A percentile compares a stretch with the other conserved stretches of the same genome.
Conservation (phyloP, 2,329 filamentous ascomycete genomes). For the Keithomyces neogunnii region DNA sequence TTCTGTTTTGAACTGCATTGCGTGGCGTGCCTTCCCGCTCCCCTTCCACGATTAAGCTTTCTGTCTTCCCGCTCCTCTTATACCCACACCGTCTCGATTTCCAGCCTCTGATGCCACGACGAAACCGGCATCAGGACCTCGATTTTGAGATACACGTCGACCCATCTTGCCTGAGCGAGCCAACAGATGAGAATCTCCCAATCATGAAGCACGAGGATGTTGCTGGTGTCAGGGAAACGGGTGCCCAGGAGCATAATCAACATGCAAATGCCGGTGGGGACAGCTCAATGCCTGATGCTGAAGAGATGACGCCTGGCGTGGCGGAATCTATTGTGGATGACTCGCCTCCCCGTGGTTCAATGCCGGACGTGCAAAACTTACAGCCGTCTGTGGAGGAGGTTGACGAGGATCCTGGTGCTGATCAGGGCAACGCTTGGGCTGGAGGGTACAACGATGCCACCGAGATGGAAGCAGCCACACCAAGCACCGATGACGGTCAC, state of each 20-base stretch:
- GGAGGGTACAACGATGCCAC: background rate
- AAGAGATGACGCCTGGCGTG: background rate
- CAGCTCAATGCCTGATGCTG: background rate
- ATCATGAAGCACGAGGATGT: conserved; percentile 6
- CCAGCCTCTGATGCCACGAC: conserved; percentile 15
- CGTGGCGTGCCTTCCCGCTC: background rate
- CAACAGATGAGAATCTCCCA: conserved; percentile 8
- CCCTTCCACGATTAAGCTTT: background rate
- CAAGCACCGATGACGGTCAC: conserved; percentile 10
- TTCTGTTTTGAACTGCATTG: background rate
- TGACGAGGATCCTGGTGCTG: conserved; percentile 3
- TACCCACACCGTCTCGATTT: conserved; percentile 4
- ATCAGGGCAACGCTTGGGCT: background rate
- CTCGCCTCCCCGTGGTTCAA: background rate
- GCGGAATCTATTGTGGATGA: background rate
- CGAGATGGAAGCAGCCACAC: conserved; percentile 14
- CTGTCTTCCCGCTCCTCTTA: conserved; percentile 4
- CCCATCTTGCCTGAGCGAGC: conserved; percentile 31
- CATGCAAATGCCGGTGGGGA: background rate
- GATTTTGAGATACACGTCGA: conserved; percentile 43
- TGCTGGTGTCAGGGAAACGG: background rate
- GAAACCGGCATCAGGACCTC: conserved; percentile 22
- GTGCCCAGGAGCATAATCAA: background rate
- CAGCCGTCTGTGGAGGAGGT: conserved; percentile 4
- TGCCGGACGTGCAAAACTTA: background rate